Evolutionary conservation across 768 basidiomycete species (phyloP), one percentile per base, ranked within the genome.

Genomic region (Lactifluus pinguis): DNA sequence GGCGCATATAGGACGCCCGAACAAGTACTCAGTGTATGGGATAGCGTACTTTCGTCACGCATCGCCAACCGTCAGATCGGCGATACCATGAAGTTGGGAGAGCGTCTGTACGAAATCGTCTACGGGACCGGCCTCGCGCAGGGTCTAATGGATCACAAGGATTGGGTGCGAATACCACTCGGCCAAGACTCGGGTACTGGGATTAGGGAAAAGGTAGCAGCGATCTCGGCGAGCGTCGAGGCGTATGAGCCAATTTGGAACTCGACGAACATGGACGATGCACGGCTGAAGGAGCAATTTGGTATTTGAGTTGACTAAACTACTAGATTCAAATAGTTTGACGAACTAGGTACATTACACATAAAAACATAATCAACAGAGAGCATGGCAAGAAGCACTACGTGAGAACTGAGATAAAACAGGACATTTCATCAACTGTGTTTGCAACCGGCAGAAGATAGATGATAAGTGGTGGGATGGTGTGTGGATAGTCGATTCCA

Each of bases 101-200:
- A 61, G 38, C 53, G 68, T 13, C 48, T 72, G 39, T 68, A 64
- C 49, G 70, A 72, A 38, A 41, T 72, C 8, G 70, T 71, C 29
- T 51, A 55, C 11, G 60, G 65, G 11, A 64, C 66, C 2, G 67
- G 69, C 10, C 42, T 67, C 15, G 61, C 65, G 19, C 59, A 61
- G 55, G 65, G 55, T 0, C 41, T 67, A 6, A 63, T 60, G 10
- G 49, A 48, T n/a, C 42, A 68, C 30, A 69, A 65, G 52, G 62
- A 62, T 42, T 30, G 53, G 41, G 17, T 42, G 53, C 58, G 68
- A 7, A 49, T 72, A 13, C 67, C 64, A 21, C 62, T 70, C 2
- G 70, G 70, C 0, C 54, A 65, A 13, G 70, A 72, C 48, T 61
- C 63, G 36, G 67, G 66, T 41, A 57, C 55, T 19, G n/a, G 65